Evolutionary conservation across 192 early-diverging fungal species (phyloP).

Genomic region (Dispira simplex): DNA sequence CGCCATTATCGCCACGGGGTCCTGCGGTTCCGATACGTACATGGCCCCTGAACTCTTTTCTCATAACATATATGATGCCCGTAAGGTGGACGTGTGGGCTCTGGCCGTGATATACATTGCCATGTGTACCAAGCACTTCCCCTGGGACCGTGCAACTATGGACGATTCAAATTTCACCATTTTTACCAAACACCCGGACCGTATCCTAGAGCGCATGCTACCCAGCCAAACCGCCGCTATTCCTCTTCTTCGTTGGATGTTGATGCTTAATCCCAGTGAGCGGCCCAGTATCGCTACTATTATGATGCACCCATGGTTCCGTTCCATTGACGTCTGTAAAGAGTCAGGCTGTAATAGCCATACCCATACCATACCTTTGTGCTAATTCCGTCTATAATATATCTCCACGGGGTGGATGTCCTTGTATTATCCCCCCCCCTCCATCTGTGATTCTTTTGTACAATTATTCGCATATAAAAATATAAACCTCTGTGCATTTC

Average conservation of each 20-base stretch:
- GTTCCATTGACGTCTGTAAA: not conserved
- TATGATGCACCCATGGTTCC: slow-evolving; percentile 8
- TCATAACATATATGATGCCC: not conserved
- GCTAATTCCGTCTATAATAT: no score
- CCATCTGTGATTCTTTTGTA: no score
- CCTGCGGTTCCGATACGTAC: slow-evolving; percentile 11
- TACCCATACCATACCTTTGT: not conserved
- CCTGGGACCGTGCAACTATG: slow-evolving; percentile 8
- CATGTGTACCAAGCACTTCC: slow-evolving; percentile 10
- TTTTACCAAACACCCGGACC: slow-evolving; percentile 1
- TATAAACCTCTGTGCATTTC: no score
- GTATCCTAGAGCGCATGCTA: not conserved
- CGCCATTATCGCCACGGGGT: not conserved
- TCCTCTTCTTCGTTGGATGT: not conserved
- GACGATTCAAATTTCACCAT: slow-evolving; percentile 6
- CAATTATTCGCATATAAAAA: no score
- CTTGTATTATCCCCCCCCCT: no score
- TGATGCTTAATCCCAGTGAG: slow-evolving; percentile 8
- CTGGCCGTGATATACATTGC: slow-evolving; percentile 10
- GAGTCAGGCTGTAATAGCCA: not conserved
- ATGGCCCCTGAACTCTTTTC: slow-evolving; percentile 9
- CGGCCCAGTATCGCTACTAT: not conserved
- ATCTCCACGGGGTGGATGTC: no score
- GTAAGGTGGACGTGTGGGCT: slow-evolving; percentile 8
- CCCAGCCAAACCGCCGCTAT: not conserved